Evolutionary conservation across 805 yeast species (phyloP), one percentile per base, ranked within the genome.

Genomic region (Gaillardinia entomophila): DNA sequence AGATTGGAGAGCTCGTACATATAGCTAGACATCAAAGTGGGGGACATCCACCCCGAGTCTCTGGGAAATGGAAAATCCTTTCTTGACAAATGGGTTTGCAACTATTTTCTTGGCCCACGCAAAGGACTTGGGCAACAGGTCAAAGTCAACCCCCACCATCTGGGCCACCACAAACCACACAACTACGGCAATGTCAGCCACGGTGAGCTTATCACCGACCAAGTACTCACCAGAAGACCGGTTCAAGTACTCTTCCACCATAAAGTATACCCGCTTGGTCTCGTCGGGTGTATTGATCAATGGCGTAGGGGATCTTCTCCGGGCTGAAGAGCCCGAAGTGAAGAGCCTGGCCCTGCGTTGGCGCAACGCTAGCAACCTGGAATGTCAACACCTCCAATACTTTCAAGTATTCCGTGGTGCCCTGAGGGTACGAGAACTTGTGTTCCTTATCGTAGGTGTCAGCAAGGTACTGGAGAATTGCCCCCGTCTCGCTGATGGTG

Each of bases 341-440:
- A 37, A 53, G 49, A 25, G 72, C 73, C 48, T 77, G 82, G 8
- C 85, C 84, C 46, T 69, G 77, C 68, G 69, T 73, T 35, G 84
- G 83, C 20, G 79, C 79, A 25, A 71, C 55, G 5, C 73, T 38
- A 6, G 79, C 77, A 58, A 72, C 66, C 43, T 76, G 81, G 64
- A 75, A 78, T 27, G 64, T 62, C 7, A 71, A 41, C 70, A 79
- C 67, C 41, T 75, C 76, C 42, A 70, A 47, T 49, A 71, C 68
- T 41, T 65, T 68, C 53, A 73, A 79, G 52, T 77, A 79, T 27
- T 55, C 53, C 28, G 41, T 37, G 18, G 75, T 53, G 8, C 22
- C 25, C 25, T n/a, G 25, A 7, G 25, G 12, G 13, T 10, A 23
- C 12, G 13, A 6, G 13, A 23, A 23, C 13, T 23, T 23, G 25